These are phyloP conservation scores for Fusarium verrucosum DNA, from an alignment of 2,329 filamentous ascomycete species.

Conservation along the genomic window DNA sequence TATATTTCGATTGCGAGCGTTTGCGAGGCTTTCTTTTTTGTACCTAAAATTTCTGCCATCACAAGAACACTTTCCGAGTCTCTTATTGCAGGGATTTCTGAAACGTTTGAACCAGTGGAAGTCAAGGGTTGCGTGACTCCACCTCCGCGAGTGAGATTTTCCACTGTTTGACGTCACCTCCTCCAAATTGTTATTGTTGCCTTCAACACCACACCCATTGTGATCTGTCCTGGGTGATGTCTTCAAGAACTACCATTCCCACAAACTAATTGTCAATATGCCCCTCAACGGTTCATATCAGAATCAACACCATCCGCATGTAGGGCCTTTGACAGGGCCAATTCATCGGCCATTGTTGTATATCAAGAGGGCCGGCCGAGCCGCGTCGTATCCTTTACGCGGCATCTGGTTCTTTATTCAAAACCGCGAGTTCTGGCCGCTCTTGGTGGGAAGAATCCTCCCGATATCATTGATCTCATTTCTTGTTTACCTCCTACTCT, in stretches of 20 bases:
- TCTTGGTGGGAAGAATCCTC: constrained; percentile 79
- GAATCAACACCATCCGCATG: constrained; percentile 21
- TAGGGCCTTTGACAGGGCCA: constrained; percentile 33
- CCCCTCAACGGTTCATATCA: constrained; percentile 16
- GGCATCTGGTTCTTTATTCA: constrained; percentile 85
- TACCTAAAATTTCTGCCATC: neutral
- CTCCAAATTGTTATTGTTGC: neutral
- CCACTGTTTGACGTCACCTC: constrained; percentile 18
- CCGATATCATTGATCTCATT: constrained; percentile 84
- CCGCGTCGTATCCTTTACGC: constrained; percentile 67
- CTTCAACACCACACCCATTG: constrained; percentile 3
- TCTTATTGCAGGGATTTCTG: neutral
- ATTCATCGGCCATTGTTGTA: constrained; percentile 54
- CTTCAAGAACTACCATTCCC: constrained; percentile 1
- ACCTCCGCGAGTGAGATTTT: constrained; percentile 23
- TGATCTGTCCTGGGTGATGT: constrained; percentile 20
- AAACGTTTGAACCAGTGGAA: neutral
- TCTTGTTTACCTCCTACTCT: constrained; percentile 85
- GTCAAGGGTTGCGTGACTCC: constrained; percentile 2
- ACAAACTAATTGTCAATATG: constrained; percentile 25
- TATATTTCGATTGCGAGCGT: constrained; percentile 29
- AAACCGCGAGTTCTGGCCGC: constrained; percentile 82
- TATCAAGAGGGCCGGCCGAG: constrained; percentile 54
- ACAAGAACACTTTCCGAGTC: too few species aligned
- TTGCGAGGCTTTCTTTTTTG: constrained; percentile 24